phyloP scores from a whole-genome alignment of 192 early-diverging fungal species.

The Umbelopsis isabellina region DNA sequence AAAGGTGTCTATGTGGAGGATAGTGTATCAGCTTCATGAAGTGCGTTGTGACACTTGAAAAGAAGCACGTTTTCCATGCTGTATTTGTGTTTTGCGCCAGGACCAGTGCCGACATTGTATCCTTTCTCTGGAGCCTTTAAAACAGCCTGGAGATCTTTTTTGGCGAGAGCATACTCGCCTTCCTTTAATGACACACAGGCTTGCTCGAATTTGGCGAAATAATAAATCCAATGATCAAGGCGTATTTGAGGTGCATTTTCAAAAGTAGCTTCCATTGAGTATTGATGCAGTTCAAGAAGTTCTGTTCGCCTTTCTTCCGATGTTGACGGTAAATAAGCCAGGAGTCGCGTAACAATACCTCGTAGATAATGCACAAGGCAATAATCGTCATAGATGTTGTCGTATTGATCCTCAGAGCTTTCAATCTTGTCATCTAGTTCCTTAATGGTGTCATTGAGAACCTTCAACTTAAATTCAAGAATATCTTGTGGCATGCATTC shows the following conservation, averaged over 20 bases:
- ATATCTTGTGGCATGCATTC: slow-evolving; percentile 65
- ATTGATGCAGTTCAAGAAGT: slow-evolving; percentile 20
- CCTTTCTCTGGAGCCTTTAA: slow-evolving; percentile 41
- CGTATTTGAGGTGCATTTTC: slow-evolving; percentile 58
- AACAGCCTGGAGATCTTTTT: slow-evolving; percentile 53
- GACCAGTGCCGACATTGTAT: slow-evolving; percentile 31
- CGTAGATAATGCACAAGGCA: slow-evolving; percentile 74
- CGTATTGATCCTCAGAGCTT: neutral
- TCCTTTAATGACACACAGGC: slow-evolving; percentile 57
- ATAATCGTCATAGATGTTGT: slow-evolving; percentile 77
- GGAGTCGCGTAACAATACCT: slow-evolving; percentile 65
- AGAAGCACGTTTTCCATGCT: slow-evolving; percentile 65
- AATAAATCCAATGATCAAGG: slow-evolving; percentile 67
- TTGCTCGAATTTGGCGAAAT: slow-evolving; percentile 58
- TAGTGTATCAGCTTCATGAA: slow-evolving; percentile 33
- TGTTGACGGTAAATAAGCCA: slow-evolving; percentile 44
- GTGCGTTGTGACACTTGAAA: slow-evolving; percentile 61
- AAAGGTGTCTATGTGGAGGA: neutral
- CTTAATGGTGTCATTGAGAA: slow-evolving; percentile 19
- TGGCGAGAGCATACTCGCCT: slow-evolving; percentile 43
- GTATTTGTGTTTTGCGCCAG: slow-evolving; percentile 65
- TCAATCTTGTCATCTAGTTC: neutral
- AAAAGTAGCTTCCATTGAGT: slow-evolving; percentile 52
- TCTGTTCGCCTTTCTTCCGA: neutral
- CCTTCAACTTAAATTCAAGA: slow-evolving; percentile 12